A percentile compares a stretch with the other conserved stretches of the same genome.
Conservation (phyloP, 1,284 basidiomycete genomes). For the Xerocomus nothofagi region DNA sequence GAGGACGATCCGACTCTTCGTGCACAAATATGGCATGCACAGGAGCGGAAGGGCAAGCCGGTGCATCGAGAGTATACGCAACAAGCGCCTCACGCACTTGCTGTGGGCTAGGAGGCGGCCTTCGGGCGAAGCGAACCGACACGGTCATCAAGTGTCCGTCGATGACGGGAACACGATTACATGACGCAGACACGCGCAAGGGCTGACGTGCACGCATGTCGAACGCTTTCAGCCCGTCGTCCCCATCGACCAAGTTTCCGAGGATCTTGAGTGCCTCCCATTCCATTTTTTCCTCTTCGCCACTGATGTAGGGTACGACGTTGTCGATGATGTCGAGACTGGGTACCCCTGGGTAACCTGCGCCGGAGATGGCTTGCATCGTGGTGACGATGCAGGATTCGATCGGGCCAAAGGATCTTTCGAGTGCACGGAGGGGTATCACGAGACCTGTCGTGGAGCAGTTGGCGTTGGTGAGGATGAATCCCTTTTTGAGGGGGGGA, state of each 20-base stretch:
- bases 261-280: slow-evolving; percentile 99
- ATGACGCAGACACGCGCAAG: slow-evolving; percentile 86
- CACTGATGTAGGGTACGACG: slow-evolving; percentile 91
- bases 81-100: slow-evolving; percentile 83
- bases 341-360: slow-evolving; percentile 93
- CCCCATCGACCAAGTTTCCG: slow-evolving; percentile 68
- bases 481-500: slow-evolving; percentile 81
- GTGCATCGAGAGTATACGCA: slow-evolving; percentile 77
- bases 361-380: slow-evolving; percentile 97
- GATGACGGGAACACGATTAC: slow-evolving; percentile 91
- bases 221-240: slow-evolving; percentile 61
- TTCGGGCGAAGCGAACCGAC: slow-evolving; percentile 78
- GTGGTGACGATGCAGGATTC: slow-evolving; percentile 91
- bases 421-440: slow-evolving; percentile 90
- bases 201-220: slow-evolving; percentile 84
- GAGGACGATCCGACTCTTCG: slow-evolving; percentile 91
- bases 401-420: slow-evolving; percentile 90
- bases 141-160: slow-evolving; percentile 92
- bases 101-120: slow-evolving; percentile 85
- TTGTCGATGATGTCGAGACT: slow-evolving; percentile 95
- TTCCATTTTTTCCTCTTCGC: slow-evolving; percentile 99
- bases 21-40: slow-evolving; percentile 88
- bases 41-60: slow-evolving; percentile 86
- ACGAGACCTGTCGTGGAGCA: slow-evolving; percentile 96
- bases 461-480: slow-evolving; percentile 98